phyloP scores from a whole-genome alignment of 805 yeast genomes.

The Sugiyamaella lignohabitans region DNA sequence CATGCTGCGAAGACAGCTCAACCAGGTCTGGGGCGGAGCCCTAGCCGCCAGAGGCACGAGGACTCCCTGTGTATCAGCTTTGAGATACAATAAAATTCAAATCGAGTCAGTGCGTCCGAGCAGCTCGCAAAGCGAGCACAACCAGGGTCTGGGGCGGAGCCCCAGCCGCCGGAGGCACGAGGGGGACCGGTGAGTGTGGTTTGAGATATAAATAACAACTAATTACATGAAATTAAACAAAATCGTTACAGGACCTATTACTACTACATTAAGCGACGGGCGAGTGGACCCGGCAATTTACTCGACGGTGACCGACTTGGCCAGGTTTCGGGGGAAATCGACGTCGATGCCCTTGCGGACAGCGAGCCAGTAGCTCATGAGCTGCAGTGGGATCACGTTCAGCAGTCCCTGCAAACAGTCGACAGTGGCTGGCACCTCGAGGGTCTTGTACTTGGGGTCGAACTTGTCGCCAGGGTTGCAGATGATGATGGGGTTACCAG shows the following conservation, averaged over 20 bases:
- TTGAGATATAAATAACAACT: neutral
- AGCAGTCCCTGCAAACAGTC: slow-evolving; percentile 96
- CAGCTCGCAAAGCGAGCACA: neutral
- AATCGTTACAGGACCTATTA: neutral
- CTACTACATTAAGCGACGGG: too few species aligned
- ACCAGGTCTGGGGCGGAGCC: too few species aligned
- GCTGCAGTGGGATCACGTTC: slow-evolving; percentile 89
- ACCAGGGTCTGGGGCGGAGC: neutral
- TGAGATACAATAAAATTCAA: too few species aligned
- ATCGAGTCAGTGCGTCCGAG: too few species aligned
- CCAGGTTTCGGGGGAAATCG: slow-evolving; percentile 97
- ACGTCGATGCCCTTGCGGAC: slow-evolving; percentile 92
- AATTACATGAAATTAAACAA: neutral
- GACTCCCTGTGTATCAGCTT: too few species aligned
- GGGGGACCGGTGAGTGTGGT: too few species aligned
- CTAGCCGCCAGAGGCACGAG: too few species aligned
- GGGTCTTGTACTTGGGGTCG: slow-evolving; percentile 39
- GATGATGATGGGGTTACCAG: slow-evolving; percentile 91
- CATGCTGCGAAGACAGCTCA: too few species aligned
- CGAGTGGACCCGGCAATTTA: slow-evolving; percentile 37
- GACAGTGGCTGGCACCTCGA: slow-evolving; percentile 91
- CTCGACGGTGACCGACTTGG: slow-evolving; percentile 97
- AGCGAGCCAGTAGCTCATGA: slow-evolving; percentile 96
- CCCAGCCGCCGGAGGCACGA: neutral
- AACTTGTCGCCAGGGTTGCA: slow-evolving; percentile 69